These are phyloP conservation scores for Metschnikowia dekortorum DNA, from an alignment of 805 yeast genomes.

Conservation along the genomic window DNA sequence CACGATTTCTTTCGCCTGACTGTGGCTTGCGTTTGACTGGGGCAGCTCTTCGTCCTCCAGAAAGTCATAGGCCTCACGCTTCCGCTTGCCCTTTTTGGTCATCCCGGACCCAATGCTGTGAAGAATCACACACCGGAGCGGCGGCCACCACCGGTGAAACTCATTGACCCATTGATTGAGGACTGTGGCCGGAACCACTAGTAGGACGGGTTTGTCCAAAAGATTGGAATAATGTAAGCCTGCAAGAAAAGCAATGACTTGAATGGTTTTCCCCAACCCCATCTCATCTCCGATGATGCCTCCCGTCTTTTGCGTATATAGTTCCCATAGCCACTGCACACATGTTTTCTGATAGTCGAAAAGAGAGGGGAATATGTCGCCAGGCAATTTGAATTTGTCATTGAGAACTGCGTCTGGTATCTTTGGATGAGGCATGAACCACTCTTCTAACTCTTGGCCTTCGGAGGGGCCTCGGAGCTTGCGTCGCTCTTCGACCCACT, in stretches of 20 bases:
- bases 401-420: constrained; percentile 72
- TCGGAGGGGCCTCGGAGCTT: constrained; percentile 25
- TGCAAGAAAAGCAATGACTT: constrained; percentile 85
- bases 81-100: constrained; percentile 28
- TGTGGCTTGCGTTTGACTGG: constrained; percentile 18
- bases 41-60: constrained; percentile 2
- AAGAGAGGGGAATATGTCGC: constrained; percentile 80
- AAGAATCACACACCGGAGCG: constrained; percentile 75
- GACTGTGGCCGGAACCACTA: constrained; percentile 97
- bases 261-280: constrained; percentile 97
- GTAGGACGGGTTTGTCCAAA: constrained; percentile 69
- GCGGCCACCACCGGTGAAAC: constrained; percentile 98
- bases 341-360: constrained; percentile 95
- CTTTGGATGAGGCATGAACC: constrained; percentile 73
- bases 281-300: constrained; percentile 97
- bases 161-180: constrained; percentile 97
- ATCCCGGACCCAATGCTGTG: constrained; percentile 94
- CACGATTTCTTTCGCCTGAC: constrained; percentile 45
- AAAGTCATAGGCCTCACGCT: constrained; percentile 34
- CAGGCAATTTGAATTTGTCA: constrained; percentile 72
- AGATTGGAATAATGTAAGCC: constrained; percentile 80
- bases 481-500: constrained; percentile 58
- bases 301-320: constrained; percentile 84
- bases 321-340: constrained; percentile 96
- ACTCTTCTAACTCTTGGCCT: constrained; percentile 40